Percentiles rank a stretch among this genome's conserved stretches.
phyloP scores from a whole-genome alignment of 2,329 filamentous ascomycete genomes.

The Colletotrichum zoysiae region DNA sequence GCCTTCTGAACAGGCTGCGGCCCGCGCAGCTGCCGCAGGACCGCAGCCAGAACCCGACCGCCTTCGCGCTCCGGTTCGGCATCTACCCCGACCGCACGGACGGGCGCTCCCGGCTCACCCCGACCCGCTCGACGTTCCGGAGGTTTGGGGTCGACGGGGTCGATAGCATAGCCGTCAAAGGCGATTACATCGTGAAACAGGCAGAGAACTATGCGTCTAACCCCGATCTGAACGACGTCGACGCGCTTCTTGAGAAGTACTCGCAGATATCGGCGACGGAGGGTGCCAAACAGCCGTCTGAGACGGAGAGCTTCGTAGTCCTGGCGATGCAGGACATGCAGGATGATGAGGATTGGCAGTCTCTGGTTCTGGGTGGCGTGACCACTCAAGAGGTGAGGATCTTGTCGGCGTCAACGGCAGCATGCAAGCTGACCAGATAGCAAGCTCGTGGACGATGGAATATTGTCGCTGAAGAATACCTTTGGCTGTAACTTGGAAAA shows the following conservation, averaged over 20 bases:
- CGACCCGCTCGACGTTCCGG: slow-evolving; percentile 45
- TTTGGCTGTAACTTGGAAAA: slow-evolving; percentile 40
- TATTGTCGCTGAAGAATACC: slow-evolving; percentile 44
- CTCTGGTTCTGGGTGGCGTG: slow-evolving; percentile 46
- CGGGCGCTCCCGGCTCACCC: slow-evolving; percentile 50
- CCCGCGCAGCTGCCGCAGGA: slow-evolving; percentile 44
- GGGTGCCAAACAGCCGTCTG: not conserved
- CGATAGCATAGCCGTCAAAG: not conserved
- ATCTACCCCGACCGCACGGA: slow-evolving; percentile 47
- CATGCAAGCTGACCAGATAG: not conserved
- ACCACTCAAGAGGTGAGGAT: slow-evolving; percentile 49
- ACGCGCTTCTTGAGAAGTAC: slow-evolving; percentile 44
- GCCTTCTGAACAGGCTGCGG: not conserved
- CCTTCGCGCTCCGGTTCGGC: slow-evolving; percentile 48
- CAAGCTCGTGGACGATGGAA: slow-evolving; percentile 46
- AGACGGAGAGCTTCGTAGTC: not conserved
- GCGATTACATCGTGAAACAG: not conserved
- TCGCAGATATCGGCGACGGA: slow-evolving; percentile 45
- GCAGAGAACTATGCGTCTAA: not conserved
- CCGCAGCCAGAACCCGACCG: slow-evolving; percentile 44
- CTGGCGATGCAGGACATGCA: slow-evolving; percentile 36
- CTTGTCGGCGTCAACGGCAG: not conserved
- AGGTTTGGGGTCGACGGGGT: slow-evolving; percentile 31
- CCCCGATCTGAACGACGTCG: slow-evolving; percentile 24
- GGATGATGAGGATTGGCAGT: slow-evolving; percentile 51